phyloP scores from a whole-genome alignment of 305 asterid genomes.

The Solanum hybrid region DNA sequence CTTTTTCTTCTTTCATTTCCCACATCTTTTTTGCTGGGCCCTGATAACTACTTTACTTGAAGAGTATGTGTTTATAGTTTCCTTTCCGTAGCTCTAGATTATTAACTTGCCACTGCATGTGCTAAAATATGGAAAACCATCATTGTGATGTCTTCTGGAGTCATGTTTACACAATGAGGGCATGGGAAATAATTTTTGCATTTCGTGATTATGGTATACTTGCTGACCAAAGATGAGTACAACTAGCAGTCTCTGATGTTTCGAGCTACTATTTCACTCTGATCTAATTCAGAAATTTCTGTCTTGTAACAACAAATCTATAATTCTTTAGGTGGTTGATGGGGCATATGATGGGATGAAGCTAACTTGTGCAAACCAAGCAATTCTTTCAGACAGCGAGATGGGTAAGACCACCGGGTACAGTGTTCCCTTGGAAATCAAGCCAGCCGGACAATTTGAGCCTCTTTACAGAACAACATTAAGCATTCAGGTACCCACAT shows the following conservation, averaged over 20 bases:
- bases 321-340: slow-evolving; percentile 55
- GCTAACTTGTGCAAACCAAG: slow-evolving; percentile 69
- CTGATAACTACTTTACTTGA: background rate
- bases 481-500: slow-evolving; percentile 56
- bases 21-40: background rate
- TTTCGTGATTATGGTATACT: background rate
- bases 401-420: slow-evolving; percentile 53
- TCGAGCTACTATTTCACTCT: background rate
- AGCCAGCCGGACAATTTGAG: slow-evolving; percentile 95
- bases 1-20: background rate
- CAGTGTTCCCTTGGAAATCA: slow-evolving; percentile 81
- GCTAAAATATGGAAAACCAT: background rate
- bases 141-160: background rate
- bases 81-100: background rate
- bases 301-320: slow-evolving; percentile 3
- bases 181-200: background rate
- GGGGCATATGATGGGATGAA: slow-evolving; percentile 84
- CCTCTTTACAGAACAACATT: slow-evolving; percentile 77
- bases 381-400: slow-evolving; percentile 60
- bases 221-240: background rate
- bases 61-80: background rate
- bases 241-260: background rate
- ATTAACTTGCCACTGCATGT: background rate
- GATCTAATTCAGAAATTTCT: background rate
- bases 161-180: background rate